Percentiles rank a stretch among this genome's conserved stretches.
Evolutionary conservation across 2,329 filamentous ascomycete genomes (phyloP).

Genomic region (Arthrocladium fulminans): DNA sequence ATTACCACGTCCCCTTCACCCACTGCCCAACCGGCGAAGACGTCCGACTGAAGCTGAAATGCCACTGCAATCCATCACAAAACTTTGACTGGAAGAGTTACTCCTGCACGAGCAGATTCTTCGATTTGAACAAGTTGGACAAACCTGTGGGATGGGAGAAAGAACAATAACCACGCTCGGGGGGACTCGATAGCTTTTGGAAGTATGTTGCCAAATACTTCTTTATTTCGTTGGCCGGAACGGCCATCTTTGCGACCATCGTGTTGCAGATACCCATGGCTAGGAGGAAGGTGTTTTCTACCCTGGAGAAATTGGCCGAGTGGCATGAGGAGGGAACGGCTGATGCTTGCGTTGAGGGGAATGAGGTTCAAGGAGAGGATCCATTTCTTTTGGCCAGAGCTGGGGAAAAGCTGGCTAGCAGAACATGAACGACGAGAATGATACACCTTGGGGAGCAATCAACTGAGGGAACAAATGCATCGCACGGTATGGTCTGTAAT

Average conservation of each 20-base stretch:
- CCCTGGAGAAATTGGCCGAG: constrained; percentile 17
- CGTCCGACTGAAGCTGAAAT: constrained; percentile 72
- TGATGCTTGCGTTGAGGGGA: background rate
- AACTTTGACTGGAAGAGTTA: constrained; percentile 99
- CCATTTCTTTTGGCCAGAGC: constrained; percentile 5
- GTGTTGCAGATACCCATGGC: constrained; percentile 19
- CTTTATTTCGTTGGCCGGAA: constrained; percentile 13
- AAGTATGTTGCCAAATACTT: constrained; percentile 5
- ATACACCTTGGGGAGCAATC: background rate
- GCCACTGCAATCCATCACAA: constrained; percentile 87
- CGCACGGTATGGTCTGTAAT: background rate
- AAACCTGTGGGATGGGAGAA: constrained; percentile 77
- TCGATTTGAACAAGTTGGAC: constrained; percentile 67
- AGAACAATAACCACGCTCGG: constrained; percentile 8
- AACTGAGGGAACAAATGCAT: background rate
- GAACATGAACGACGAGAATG: background rate
- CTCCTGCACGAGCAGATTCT: constrained; percentile 84
- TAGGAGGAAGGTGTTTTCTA: constrained; percentile 19
- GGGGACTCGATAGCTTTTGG: background rate
- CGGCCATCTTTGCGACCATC: constrained; percentile 16
- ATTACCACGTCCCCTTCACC: constrained; percentile 95
- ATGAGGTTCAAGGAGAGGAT: background rate
- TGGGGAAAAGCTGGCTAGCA: background rate
- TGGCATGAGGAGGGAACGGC: constrained; percentile 20
- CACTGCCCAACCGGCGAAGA: constrained; percentile 92